Conservation (phyloP, 371 early-diverging fungal genomes). For the Mucor velutinosus region DNA sequence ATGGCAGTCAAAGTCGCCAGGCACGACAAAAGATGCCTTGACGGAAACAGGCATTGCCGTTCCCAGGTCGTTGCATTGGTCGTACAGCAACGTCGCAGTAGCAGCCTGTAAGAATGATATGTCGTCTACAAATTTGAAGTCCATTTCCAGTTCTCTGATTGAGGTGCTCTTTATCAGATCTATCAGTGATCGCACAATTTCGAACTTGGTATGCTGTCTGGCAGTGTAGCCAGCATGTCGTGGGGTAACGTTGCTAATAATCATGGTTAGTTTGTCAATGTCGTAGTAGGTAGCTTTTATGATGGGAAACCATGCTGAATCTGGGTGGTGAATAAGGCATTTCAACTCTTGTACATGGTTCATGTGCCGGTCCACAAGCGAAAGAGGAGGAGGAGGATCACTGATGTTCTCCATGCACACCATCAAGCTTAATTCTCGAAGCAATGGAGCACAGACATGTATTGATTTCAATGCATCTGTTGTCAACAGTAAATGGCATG, state of each 20-base stretch:
- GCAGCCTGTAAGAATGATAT: neutral
- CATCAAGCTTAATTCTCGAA: neutral
- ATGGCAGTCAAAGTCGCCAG: neutral
- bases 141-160: neutral
- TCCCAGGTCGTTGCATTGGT: neutral
- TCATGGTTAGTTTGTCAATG: neutral
- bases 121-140: neutral
- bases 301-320: neutral
- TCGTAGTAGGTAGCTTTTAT: neutral
- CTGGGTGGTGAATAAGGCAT: neutral
- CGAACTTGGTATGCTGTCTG: neutral
- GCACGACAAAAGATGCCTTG: neutral
- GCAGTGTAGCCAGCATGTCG: neutral
- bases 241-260: neutral
- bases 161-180: neutral
- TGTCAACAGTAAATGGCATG: neutral
- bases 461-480: neutral
- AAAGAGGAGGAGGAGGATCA: neutral
- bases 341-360: neutral
- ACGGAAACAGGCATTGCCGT: neutral
- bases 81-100: neutral
- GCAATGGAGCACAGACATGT: neutral
- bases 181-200: neutral
- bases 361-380: neutral
- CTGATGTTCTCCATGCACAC: neutral